These are phyloP conservation scores for Wolfiporia cocos DNA, from an alignment of 1,284 basidiomycete species.

Conservation along the genomic window DNA sequence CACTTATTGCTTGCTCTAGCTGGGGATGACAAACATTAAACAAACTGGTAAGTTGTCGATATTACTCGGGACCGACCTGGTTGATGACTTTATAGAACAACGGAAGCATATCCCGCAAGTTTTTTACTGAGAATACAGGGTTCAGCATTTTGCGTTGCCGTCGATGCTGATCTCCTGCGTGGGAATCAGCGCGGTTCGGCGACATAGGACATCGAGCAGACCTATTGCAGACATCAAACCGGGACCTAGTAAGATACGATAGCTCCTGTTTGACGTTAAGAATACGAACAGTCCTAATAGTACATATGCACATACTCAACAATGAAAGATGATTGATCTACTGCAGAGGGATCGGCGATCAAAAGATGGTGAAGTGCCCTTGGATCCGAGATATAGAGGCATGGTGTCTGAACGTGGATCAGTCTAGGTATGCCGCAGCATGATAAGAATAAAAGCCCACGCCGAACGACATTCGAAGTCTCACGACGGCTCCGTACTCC, in stretches of 20 bases:
- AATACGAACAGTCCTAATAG: not conserved
- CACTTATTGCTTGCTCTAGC: slow-evolving; percentile 12
- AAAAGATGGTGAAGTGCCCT: not conserved
- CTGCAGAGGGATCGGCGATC: not conserved
- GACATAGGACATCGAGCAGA: not conserved
- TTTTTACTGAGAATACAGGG: slow-evolving; percentile 18
- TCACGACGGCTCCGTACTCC: not conserved
- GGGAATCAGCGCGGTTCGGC: not conserved
- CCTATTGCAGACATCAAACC: slow-evolving; percentile 12
- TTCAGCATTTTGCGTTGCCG: slow-evolving; percentile 16
- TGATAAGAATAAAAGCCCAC: not conserved
- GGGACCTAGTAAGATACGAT: slow-evolving; percentile 10
- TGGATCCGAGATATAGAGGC: not conserved
- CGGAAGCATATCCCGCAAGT: slow-evolving; percentile 18
- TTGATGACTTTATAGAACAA: slow-evolving; percentile 12
- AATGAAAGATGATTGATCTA: not conserved
- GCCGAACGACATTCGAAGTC: not conserved
- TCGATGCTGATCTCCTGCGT: slow-evolving; percentile 14
- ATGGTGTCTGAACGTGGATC: not conserved
- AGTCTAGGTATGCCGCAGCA: not conserved
- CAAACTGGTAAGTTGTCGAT: not conserved
- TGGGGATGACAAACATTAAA: no score
- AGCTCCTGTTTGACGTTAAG: not conserved
- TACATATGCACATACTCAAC: not conserved
- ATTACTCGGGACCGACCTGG: slow-evolving; percentile 1